Conservation (phyloP, 1,284 basidiomycete species). For the Irpex rosettiformis region DNA sequence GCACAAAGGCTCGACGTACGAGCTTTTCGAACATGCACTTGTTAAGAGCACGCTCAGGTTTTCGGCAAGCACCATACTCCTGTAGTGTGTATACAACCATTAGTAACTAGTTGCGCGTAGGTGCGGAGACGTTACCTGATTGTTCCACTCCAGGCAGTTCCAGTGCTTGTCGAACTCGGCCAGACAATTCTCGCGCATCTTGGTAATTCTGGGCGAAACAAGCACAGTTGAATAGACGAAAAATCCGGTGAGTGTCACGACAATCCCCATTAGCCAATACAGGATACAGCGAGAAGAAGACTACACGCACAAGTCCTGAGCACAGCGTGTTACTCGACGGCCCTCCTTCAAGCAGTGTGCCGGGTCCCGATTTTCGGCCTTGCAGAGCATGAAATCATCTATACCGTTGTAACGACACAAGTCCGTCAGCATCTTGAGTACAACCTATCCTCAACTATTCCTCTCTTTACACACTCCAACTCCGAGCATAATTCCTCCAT, state of each 20-base stretch:
- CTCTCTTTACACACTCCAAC: neutral
- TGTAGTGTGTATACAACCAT: constrained; percentile 29
- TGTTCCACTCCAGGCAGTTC: constrained; percentile 93
- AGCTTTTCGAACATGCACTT: constrained; percentile 97
- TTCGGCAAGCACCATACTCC: constrained; percentile 91
- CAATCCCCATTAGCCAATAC: too few species aligned
- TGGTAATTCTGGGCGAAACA: constrained; percentile 66
- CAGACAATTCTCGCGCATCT: constrained; percentile 91
- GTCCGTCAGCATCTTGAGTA: constrained; percentile 6
- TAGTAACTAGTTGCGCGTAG: neutral
- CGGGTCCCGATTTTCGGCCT: constrained; percentile 86
- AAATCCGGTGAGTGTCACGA: neutral
- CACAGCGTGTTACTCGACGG: constrained; percentile 92
- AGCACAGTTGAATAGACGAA: neutral
- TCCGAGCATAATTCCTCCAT: neutral
- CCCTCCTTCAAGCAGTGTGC: constrained; percentile 96
- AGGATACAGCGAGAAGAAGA: neutral
- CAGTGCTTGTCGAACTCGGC: constrained; percentile 92
- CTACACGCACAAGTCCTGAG: constrained; percentile 83
- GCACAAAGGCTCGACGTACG: constrained; percentile 35
- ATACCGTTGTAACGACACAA: constrained; percentile 9
- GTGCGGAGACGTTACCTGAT: constrained; percentile 64
- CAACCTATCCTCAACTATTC: neutral
- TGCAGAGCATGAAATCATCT: constrained; percentile 99
- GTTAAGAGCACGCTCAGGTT: constrained; percentile 89